phyloP scores from a whole-genome alignment of 352 stramenopile species.

The Phytophthora megakarya region DNA sequence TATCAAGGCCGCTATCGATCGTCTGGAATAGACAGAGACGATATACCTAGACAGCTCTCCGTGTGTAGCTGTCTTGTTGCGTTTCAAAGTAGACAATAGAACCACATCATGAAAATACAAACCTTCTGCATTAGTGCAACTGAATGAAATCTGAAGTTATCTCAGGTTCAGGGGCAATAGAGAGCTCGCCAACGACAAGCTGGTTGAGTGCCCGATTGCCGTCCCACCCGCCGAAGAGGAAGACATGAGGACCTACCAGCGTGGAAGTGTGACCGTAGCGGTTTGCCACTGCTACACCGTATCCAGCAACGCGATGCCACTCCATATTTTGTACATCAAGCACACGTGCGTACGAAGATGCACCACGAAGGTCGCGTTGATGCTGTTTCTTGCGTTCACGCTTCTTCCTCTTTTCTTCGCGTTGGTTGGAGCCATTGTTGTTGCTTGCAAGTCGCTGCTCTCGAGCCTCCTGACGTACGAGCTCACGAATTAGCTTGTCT shows the following conservation, averaged over 20 bases:
- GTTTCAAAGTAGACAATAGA: conserved; percentile 31
- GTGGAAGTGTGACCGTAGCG: conserved; percentile 76
- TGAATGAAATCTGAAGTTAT: conserved; percentile 8
- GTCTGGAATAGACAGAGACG: conserved; percentile 56
- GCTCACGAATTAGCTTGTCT: conserved; percentile 67
- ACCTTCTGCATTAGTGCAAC: conserved; percentile 14
- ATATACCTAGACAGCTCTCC: conserved; percentile 2
- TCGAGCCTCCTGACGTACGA: conserved; percentile 55
- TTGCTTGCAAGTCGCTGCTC: conserved; percentile 61
- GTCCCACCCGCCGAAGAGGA: conserved; percentile 84
- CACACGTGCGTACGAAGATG: conserved; percentile 62
- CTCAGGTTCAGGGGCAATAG: conserved; percentile 19
- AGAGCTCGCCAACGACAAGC: conserved; percentile 68
- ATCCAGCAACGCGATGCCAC: conserved; percentile 50
- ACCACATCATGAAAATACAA: conserved; percentile 26
- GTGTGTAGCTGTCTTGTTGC: neutral
- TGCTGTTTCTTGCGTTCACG: conserved; percentile 43
- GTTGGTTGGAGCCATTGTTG: conserved; percentile 15
- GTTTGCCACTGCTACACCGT: conserved; percentile 57
- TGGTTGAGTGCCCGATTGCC: conserved; percentile 82
- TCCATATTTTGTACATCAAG: conserved; percentile 69
- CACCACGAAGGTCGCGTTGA: conserved; percentile 40
- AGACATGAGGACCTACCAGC: conserved; percentile 68
- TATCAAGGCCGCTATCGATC: conserved; percentile 55
- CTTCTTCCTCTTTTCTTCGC: conserved; percentile 37